Evolutionary conservation across 2,329 filamentous ascomycete species (phyloP).

Genomic region (Chaetomium olivaceum): DNA sequence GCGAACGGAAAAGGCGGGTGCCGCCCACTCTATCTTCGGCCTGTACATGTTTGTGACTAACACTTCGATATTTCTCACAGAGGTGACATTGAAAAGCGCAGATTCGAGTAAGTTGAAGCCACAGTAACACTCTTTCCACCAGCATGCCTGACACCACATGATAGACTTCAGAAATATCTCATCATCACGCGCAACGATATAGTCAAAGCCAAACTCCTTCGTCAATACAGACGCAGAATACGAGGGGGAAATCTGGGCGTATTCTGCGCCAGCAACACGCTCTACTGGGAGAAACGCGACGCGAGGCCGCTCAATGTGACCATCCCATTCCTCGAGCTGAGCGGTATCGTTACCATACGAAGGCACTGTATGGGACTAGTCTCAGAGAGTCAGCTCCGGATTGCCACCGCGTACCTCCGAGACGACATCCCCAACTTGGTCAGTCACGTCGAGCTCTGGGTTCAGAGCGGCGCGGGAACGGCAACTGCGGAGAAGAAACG

Average conservation of each 20-base stretch:
- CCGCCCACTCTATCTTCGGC: neutral
- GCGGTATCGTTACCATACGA: constrained; percentile 45
- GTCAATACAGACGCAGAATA: constrained; percentile 36
- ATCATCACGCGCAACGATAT: constrained; percentile 43
- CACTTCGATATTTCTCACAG: neutral
- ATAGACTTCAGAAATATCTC: constrained; percentile 37
- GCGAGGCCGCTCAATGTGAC: constrained; percentile 30
- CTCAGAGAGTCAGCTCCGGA: constrained; percentile 43
- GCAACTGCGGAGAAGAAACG: constrained; percentile 41
- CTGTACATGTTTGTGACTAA: neutral
- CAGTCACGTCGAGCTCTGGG: constrained; percentile 46
- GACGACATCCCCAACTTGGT: constrained; percentile 46
- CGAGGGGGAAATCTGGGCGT: constrained; percentile 35
- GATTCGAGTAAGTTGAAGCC: constrained; percentile 34
- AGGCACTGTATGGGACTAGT: constrained; percentile 49
- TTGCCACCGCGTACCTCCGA: constrained; percentile 42
- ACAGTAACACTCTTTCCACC: neutral
- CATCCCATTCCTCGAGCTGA: constrained; percentile 41
- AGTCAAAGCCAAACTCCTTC: constrained; percentile 36
- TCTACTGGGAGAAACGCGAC: constrained; percentile 44
- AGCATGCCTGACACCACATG: constrained; percentile 20
- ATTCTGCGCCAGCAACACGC: constrained; percentile 49
- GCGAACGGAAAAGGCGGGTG: neutral
- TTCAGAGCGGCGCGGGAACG: constrained; percentile 44
- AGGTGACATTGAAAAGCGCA: neutral